These are phyloP conservation scores for Basipetospora sp. DNA, from an alignment of 2,329 filamentous ascomycete genomes.

Conservation along the genomic window DNA sequence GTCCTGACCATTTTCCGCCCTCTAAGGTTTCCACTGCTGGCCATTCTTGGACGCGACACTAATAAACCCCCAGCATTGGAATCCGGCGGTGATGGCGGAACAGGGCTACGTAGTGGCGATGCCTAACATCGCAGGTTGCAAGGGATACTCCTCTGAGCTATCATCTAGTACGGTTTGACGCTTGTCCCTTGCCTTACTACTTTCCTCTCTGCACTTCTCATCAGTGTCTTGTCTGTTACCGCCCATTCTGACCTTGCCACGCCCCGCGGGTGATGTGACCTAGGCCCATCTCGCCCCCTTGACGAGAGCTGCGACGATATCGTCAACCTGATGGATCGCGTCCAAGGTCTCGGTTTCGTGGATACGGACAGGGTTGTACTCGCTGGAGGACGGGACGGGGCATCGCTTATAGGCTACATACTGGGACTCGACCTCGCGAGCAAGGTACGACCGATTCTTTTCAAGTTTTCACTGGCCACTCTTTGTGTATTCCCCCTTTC, in stretches of 20 bases:
- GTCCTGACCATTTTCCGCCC: too few species aligned
- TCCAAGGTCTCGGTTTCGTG: conserved; percentile 36
- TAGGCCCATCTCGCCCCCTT: too few species aligned
- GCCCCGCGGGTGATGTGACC: too few species aligned
- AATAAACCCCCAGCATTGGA: conserved; percentile 25
- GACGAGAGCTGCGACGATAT: conserved; percentile 28
- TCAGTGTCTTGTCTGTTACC: too few species aligned
- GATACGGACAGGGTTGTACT: conserved; percentile 38
- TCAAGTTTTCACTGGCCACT: too few species aligned
- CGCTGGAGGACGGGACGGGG: conserved; percentile 40
- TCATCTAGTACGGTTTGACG: conserved; percentile 16
- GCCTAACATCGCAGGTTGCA: conserved; percentile 44
- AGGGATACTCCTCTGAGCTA: conserved; percentile 35
- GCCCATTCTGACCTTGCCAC: too few species aligned
- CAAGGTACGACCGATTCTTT: too few species aligned
- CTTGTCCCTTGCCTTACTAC: conserved; percentile 19
- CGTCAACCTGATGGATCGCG: conserved; percentile 35
- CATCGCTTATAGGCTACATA: conserved; percentile 47
- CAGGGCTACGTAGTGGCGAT: conserved; percentile 46
- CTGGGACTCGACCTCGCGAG: conserved; percentile 37
- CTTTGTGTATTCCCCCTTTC: too few species aligned
- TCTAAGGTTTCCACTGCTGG: too few species aligned
- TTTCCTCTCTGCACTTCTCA: conserved; percentile 32
- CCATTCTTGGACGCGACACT: too few species aligned
- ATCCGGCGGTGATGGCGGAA: conserved; percentile 41